Evolutionary conservation across 176 grass and related monocot genomes (phyloP).

Genomic region (Carex kokanica): DNA sequence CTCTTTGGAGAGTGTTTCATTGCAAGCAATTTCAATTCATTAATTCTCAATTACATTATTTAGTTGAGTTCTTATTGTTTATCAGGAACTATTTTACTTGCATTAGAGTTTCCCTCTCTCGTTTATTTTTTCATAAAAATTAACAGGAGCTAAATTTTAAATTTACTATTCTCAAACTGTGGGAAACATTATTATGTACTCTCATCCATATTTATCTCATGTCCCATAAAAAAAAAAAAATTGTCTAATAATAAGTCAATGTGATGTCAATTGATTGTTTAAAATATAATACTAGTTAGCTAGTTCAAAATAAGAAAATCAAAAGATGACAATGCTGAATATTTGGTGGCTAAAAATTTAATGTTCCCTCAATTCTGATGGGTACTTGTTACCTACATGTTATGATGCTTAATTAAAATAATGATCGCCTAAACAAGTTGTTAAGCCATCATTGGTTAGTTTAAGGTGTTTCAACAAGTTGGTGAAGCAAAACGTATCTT

Average conservation of each 20-base stretch:
- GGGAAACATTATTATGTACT: background rate
- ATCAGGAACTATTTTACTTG: too few relatives aligned
- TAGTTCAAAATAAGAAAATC: background rate
- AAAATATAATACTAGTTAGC: background rate
- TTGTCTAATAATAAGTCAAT: background rate
- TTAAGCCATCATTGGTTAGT: slow-evolving; percentile 26
- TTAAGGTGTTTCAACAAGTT: slow-evolving; percentile 14
- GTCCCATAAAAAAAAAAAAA: background rate
- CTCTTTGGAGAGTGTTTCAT: too few relatives aligned
- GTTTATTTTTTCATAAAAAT: background rate
- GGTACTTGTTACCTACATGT: slow-evolving; percentile 5
- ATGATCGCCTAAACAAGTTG: slow-evolving; percentile 6
- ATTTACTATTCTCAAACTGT: background rate
- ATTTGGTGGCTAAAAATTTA: background rate
- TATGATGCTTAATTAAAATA: slow-evolving; percentile 11
- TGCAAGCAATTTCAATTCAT: too few relatives aligned
- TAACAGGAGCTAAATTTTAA: background rate
- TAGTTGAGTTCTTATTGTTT: too few relatives aligned
- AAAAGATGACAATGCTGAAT: background rate
- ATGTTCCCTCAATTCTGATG: background rate
- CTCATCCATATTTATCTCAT: background rate
- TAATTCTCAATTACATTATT: too few relatives aligned
- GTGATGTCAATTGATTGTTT: background rate
- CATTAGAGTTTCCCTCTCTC: background rate
- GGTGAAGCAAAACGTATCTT: background rate